Evolutionary conservation across 2,329 filamentous ascomycete genomes (phyloP).

Genomic region (Fusarium luffae): DNA sequence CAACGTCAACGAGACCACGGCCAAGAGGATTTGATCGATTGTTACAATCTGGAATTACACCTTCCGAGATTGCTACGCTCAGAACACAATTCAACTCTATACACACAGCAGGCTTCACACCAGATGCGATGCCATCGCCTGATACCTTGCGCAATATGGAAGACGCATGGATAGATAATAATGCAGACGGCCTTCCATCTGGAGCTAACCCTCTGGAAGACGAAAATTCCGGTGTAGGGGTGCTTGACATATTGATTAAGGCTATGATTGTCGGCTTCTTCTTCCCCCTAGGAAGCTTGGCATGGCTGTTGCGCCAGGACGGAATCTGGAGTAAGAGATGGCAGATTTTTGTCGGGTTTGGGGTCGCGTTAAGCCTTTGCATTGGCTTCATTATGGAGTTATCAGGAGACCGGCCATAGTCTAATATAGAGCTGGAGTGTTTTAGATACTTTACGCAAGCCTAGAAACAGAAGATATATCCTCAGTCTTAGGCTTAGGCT

Average conservation of each 20-base stretch:
- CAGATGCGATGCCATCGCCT: constrained; percentile 87
- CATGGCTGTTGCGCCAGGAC: constrained; percentile 87
- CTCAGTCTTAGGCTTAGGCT: too few relatives aligned
- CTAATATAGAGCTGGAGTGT: not conserved
- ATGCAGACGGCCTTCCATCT: constrained; percentile 56
- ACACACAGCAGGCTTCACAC: constrained; percentile 83
- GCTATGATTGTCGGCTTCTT: constrained; percentile 94
- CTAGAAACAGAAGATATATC: not conserved
- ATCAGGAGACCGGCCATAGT: constrained; percentile 50
- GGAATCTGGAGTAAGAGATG: constrained; percentile 87
- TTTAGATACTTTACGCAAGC: not conserved
- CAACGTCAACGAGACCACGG: constrained; percentile 48
- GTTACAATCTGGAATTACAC: constrained; percentile 81
- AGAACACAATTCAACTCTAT: constrained; percentile 90
- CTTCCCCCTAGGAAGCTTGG: constrained; percentile 87
- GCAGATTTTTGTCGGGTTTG: constrained; percentile 87
- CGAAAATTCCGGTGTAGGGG: constrained; percentile 62
- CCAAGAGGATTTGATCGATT: constrained; percentile 87
- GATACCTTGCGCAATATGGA: constrained; percentile 81
- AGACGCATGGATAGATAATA: constrained; percentile 89
- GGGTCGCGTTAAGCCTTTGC: constrained; percentile 80
- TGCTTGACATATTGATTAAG: constrained; percentile 86
- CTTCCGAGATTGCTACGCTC: constrained; percentile 84
- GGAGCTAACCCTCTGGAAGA: constrained; percentile 55
- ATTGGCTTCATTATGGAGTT: constrained; percentile 75